A percentile compares a stretch with the other conserved stretches of the same genome.
phyloP scores from a whole-genome alignment of 768 basidiomycete genomes.

The Mycena kentingensis region DNA sequence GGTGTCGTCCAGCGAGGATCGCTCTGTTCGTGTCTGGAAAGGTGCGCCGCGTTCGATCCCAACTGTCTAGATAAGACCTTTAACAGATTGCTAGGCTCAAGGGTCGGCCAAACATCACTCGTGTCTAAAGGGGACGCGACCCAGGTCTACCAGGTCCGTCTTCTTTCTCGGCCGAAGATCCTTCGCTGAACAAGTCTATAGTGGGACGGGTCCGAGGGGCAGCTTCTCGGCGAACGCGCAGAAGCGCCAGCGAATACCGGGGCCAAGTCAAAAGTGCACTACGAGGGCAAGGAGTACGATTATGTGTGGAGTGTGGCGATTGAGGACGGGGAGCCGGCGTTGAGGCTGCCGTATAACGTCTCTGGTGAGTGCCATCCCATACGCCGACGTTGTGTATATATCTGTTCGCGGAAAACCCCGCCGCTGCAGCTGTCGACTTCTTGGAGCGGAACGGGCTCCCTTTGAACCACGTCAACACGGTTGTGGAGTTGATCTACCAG shows the following conservation, averaged over 20 bases:
- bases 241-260: conserved; percentile 86
- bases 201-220: conserved; percentile 88
- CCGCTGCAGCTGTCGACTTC: conserved; percentile 86
- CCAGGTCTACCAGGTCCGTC: conserved; percentile 84
- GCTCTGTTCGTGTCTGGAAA: conserved; percentile 89
- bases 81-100: conserved; percentile 61
- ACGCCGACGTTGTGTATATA: background rate
- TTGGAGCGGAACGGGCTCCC: conserved; percentile 83
- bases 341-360: conserved; percentile 93
- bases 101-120: conserved; percentile 93
- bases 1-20: conserved; percentile 93
- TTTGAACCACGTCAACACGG: conserved; percentile 79
- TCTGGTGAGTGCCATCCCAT: conserved; percentile 53
- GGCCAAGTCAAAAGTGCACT: conserved; percentile 79
- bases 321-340: conserved; percentile 85
- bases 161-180: conserved; percentile 1
- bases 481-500: conserved; percentile 91
- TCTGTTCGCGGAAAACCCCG: conserved; percentile 79
- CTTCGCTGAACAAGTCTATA: conserved; percentile 31
- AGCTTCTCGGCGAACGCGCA: conserved; percentile 94
- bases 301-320: conserved; percentile 99
- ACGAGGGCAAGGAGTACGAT: conserved; percentile 90
- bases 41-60: conserved; percentile 47
- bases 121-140: conserved; percentile 76
- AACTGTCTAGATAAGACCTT: background rate